Evolutionary conservation across 2,329 filamentous ascomycete species (phyloP), one percentile per base, ranked within the genome.

Genomic region (Apiospora arundinis): DNA sequence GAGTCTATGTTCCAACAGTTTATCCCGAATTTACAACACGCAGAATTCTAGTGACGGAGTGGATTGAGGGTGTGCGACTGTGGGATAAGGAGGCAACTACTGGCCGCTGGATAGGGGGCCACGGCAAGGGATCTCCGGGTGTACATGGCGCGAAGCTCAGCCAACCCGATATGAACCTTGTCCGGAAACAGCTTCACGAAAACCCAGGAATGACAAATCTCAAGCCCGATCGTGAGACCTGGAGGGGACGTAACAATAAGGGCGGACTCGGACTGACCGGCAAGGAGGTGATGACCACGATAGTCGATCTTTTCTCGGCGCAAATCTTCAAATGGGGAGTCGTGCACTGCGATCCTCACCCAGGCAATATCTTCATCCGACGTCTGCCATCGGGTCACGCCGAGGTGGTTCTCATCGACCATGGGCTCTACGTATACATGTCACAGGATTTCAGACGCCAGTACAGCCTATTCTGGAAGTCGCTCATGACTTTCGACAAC

Each of bases 311-410:
- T 45, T 99, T 98, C 85, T 93, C 92, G n/a, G 95, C 94, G 2
- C 95, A 98, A 80, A 98, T 98, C 88, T 99, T 98, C 85, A 92
- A 97, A 74, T 98, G 94, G 93, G 96, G 96, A 16, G 89, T 93
- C 60, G 93, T 98, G 28, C 95, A 99, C 84, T 98, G 95, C 83
- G 96, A 99, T 80, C 96, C 96, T 12, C 96, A 99, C 79, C 96
- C 96, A 0, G 95, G 95, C 40, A 99, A 99, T 83, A 96, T 98
- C 81, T 97, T 99, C 83, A 92, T 98, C 78, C 92, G 96, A 11
- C 92, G 96, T 11, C 86, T 94, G 21, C 93, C 95, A 0, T 91
- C 88, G 60, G 95, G 95, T n/a, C 88, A 90, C 60, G 88, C 95
- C 0, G 95, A 99, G 83, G 88, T 99, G 42, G 95, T 98, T 0